phyloP scores from a whole-genome alignment of 805 yeast genomes.

The Tetrapisispora nanseiensis region DNA sequence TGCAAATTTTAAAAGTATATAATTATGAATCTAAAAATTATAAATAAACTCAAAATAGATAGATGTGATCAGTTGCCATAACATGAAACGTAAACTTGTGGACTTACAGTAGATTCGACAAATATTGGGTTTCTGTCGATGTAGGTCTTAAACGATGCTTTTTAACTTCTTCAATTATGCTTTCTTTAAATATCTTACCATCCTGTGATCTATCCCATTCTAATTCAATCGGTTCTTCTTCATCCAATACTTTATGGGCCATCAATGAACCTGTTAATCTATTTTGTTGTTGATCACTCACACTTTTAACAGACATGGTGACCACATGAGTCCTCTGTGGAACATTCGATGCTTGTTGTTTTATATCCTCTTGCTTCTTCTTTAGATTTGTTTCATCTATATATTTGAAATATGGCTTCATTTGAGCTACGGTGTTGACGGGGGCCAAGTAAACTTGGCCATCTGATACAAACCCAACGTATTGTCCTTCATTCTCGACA shows the following conservation, averaged over 20 bases:
- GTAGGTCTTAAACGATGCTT: constrained; percentile 19
- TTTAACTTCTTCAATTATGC: constrained; percentile 15
- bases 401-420: constrained; percentile 74
- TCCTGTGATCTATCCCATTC: constrained; percentile 36
- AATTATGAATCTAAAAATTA: neutral
- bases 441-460: constrained; percentile 55
- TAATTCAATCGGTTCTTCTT: constrained; percentile 40
- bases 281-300: constrained; percentile 45
- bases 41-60: too few relatives aligned
- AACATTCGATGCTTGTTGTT: constrained; percentile 30
- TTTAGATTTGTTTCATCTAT: constrained; percentile 51
- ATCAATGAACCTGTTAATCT: constrained; percentile 61
- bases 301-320: constrained; percentile 64
- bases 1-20: neutral
- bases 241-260: constrained; percentile 54
- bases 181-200: constrained; percentile 22
- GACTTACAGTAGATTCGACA: constrained; percentile 16
- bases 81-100: too few relatives aligned
- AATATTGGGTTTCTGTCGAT: constrained; percentile 19
- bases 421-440: constrained; percentile 57
- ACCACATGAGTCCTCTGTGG: constrained; percentile 49
- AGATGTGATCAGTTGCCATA: too few relatives aligned
- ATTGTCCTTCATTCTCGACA: constrained; percentile 42
- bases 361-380: constrained; percentile 35
- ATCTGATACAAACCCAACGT: constrained; percentile 35